phyloP scores from a whole-genome alignment of 257 asterid genomes.

The Ilex aquifolium region DNA sequence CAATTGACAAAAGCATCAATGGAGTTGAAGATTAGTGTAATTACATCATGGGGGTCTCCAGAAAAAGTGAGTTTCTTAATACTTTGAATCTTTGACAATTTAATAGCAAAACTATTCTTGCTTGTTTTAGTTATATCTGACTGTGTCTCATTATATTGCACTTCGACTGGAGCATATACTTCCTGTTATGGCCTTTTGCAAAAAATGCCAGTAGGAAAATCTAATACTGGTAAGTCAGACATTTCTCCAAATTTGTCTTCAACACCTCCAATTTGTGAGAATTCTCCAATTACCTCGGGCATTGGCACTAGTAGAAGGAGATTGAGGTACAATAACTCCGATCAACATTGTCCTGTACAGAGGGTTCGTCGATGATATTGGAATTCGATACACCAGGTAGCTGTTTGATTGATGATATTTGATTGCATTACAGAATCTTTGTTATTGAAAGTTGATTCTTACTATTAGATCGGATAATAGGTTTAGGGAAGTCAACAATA shows the following conservation, averaged over 20 bases:
- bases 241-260: neutral
- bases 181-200: neutral
- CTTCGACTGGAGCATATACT: neutral
- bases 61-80: neutral
- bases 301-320: conserved; percentile 9
- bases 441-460: neutral
- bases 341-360: conserved; percentile 2
- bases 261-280: neutral
- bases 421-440: neutral
- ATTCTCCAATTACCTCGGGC: conserved; percentile 1
- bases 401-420: no score
- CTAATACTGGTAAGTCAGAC: neutral
- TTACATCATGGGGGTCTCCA: neutral
- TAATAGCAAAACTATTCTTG: no score
- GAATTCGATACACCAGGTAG: neutral
- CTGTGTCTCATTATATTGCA: no score
- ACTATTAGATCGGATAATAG: neutral
- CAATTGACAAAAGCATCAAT: neutral
- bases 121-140: no score
- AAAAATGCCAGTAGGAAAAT: no score
- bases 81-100: no score
- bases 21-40: neutral
- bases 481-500: neutral
- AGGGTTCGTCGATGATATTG: conserved; percentile 7
- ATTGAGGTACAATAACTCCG: conserved; percentile 1